Evolutionary conservation across 2,329 filamentous ascomycete genomes (phyloP), one percentile per base, ranked within the genome.

Genomic region (Alternaria sp.): DNA sequence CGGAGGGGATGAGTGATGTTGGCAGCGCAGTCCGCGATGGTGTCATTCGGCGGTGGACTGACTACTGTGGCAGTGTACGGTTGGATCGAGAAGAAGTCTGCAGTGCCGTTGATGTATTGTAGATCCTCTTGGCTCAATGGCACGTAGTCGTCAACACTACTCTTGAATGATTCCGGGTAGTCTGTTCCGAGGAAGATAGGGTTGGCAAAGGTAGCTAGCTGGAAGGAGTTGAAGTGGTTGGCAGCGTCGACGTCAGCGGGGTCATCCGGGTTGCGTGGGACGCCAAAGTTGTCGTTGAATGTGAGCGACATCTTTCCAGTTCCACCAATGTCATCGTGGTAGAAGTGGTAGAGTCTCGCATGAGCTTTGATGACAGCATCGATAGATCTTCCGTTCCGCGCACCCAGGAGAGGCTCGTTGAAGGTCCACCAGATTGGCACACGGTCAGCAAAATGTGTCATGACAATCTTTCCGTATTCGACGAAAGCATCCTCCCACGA

Each of bases 1-100:
- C 81, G 84, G 9, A 83, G 77, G 0, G 83, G 67, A 28, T 84
- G 81, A 6, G 79, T 81, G 2, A 74, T 67, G 68, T 88, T 84
- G 7, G 77, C 63, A 1, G 84, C 80, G 67, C 87, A 89, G 6
- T 80, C 80, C 0, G 79, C 75, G 49, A 87, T 81, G 2, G 84
- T 85, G 55, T 66, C 63, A 53, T 72, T 73, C 5, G 71, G 70
- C 1, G 85, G 83, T 0, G 83, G 81, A 2, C 83, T 81, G n/a
- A 88, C 83, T 0, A 87, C 83, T 0, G 84, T 85, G 0, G 85
- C 84, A 0, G 85, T 88, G 76, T 89, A 89, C 0, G 86, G 84
- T 65, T 89, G 86, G 40, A 89, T 83, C 7, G 83, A 85, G 43
- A 87, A 81, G 59, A 88, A 85, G 72, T 89, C 87, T 4, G 83